Evolutionary conservation across 805 yeast species (phyloP).

Genomic region (Priceomyces fermenticarens): DNA sequence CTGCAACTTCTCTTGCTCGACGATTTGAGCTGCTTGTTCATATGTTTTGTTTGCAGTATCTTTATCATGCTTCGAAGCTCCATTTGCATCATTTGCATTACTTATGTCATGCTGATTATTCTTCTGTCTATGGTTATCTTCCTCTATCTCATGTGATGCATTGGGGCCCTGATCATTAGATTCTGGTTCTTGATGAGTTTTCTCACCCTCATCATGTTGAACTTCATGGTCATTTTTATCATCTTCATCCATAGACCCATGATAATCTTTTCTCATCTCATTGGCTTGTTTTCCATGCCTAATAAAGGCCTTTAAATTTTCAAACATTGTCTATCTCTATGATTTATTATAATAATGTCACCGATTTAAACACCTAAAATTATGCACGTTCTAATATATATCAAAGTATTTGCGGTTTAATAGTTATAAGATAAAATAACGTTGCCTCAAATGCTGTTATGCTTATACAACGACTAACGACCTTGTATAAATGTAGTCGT

Average conservation of each 20-base stretch:
- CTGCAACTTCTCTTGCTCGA: conserved; percentile 31
- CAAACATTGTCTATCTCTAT: conserved; percentile 22
- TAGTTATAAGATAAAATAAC: no score
- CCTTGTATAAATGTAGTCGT: no score
- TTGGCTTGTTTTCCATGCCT: conserved; percentile 64
- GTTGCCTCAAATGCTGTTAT: no score
- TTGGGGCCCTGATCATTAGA: neutral
- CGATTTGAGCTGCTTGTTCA: conserved; percentile 31
- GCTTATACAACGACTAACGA: no score
- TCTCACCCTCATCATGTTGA: neutral
- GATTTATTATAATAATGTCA: no score
- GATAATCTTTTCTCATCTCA: conserved; percentile 18
- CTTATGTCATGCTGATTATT: neutral
- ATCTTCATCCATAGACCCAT: neutral
- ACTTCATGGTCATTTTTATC: neutral
- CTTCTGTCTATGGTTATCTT: neutral
- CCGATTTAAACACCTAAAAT: no score
- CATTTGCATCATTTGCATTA: neutral
- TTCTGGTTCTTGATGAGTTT: neutral
- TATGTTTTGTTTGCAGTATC: conserved; percentile 11
- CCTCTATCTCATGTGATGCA: neutral
- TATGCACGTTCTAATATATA: no score
- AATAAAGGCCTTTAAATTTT: conserved; percentile 57
- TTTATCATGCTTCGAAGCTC: neutral
- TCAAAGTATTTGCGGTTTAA: no score